Base-by-base conservation (phyloP, 768 basidiomycete species). In the Boletus tylopilopsis region DNA sequence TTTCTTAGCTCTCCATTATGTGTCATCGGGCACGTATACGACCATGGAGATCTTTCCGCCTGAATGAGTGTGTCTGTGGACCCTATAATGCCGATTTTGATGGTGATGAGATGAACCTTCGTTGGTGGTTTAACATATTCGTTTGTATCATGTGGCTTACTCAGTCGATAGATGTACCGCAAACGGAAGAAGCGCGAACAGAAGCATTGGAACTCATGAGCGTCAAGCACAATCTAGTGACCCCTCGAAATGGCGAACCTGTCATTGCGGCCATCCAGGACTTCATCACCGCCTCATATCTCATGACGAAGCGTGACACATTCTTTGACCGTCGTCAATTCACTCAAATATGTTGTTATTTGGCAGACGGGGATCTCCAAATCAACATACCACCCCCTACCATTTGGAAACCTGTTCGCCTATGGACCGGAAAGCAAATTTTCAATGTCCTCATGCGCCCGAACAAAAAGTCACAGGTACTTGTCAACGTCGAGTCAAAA, bases 41-140 rank as follows among this genome's bases (percentile, higher is more conserved):
- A 25, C 96, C 96, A 21, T 99, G 96, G 96, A 76, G 95, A 56
- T 90, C 96, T 1, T 97, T 99, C 74, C 80, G 96, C 27, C 72
- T 99, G 48, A 99, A 99, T 63, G 96, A 99, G 67, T 99, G 96
- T 81, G 96, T 97, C 9, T 99, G 96, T 70, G 94, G 91, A 40
- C 96, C 96, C 8, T 98, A 97, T 71, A 97, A 97, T 64, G 96
- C 96, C 42, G 96, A 99, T 75, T 99, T 99, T 57, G 96, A 99
- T 66, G 96, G 96, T 53, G 96, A 99, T 66, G 96, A 99, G 68
- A 99, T 99, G 96, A 99, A 99, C 71, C 74, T 99, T 61, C 96
- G 95, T 94, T n/a, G n/a, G n/a, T n/a, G n/a, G n/a, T n/a, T n/a
- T n/a, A n/a, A 62, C 61, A 90, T 65, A 43, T 39, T 51, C 13